A percentile compares a stretch with the other conserved stretches of the same genome.
Evolutionary conservation across 768 basidiomycete genomes (phyloP).

Genomic region (Guyanaporus albipodus): DNA sequence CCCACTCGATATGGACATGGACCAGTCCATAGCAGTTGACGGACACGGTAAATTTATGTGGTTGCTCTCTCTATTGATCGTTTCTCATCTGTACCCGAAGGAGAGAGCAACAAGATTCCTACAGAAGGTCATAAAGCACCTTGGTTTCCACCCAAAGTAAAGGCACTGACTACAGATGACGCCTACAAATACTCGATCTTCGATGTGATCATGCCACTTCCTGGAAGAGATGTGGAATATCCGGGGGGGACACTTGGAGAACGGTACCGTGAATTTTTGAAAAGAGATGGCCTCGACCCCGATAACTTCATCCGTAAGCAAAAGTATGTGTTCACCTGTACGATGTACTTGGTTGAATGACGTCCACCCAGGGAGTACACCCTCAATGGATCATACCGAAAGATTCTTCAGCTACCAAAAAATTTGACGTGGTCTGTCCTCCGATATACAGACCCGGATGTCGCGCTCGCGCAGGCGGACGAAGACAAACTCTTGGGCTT

Average conservation of each 20-base stretch:
- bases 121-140: conserved; percentile 33
- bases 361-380: conserved; percentile 71
- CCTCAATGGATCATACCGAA: conserved; percentile 89
- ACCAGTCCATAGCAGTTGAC: conserved; percentile 32
- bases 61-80: not conserved
- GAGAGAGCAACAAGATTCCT: conserved; percentile 10
- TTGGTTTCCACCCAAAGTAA: conserved; percentile 69
- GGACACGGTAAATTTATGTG: conserved; percentile 30
- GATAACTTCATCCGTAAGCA: conserved; percentile 88
- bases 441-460: conserved; percentile 90
- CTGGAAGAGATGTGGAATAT: conserved; percentile 91
- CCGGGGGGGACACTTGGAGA: conserved; percentile 88
- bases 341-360: conserved; percentile 6
- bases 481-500: conserved; percentile 88
- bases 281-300: conserved; percentile 84
- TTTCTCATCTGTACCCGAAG: conserved; percentile 18
- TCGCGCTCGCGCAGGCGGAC: conserved; percentile 89
- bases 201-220: conserved; percentile 96
- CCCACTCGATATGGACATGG: conserved; percentile 25
- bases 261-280: conserved; percentile 76
- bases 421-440: conserved; percentile 79
- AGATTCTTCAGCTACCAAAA: conserved; percentile 81
- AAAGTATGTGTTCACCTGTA: conserved; percentile 45
- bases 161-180: conserved; percentile 74
- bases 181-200: conserved; percentile 81